phyloP scores from a whole-genome alignment of 805 yeast species.

The Wickerhamomyces chaumierensis region DNA sequence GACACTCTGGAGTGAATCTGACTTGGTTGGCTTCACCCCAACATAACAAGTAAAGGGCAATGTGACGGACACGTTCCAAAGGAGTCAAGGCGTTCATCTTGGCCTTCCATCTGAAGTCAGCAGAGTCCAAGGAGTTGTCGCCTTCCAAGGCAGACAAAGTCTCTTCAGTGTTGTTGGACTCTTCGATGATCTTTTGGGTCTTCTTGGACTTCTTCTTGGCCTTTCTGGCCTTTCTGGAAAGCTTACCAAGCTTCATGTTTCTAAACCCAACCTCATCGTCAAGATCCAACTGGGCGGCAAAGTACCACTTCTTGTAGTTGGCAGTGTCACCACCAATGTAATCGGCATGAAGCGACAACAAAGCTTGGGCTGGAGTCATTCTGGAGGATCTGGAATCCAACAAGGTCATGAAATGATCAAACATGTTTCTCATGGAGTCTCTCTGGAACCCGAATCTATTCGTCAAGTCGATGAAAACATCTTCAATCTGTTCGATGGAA shows the following conservation, averaged over 20 bases:
- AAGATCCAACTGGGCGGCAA: constrained; percentile 79
- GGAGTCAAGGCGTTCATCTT: constrained; percentile 64
- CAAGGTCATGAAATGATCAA: constrained; percentile 78
- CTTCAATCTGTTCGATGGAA: constrained; percentile 76
- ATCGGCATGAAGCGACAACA: constrained; percentile 74
- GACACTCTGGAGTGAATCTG: constrained; percentile 81
- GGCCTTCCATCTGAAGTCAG: constrained; percentile 73
- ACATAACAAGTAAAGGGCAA: constrained; percentile 60
- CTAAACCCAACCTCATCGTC: constrained; percentile 79
- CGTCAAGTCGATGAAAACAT: constrained; percentile 71
- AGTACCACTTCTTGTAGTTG: constrained; percentile 79
- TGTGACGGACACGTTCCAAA: constrained; percentile 70
- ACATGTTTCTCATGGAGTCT: constrained; percentile 87
- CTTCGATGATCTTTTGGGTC: constrained; percentile 58
- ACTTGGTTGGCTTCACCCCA: constrained; percentile 95
- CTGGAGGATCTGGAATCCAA: constrained; percentile 77
- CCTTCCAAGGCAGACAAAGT: constrained; percentile 60
- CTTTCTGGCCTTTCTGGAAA: constrained; percentile 70
- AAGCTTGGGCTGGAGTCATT: constrained; percentile 84
- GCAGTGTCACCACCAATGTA: constrained; percentile 83
- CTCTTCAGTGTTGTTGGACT: constrained; percentile 50
- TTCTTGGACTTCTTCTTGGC: constrained; percentile 74
- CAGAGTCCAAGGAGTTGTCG: constrained; percentile 78
- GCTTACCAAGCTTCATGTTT: constrained; percentile 67
- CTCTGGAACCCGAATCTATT: constrained; percentile 85